Evolutionary conservation across 2,329 filamentous ascomycete genomes (phyloP).

Genomic region (Sordariomycetes sp.): DNA sequence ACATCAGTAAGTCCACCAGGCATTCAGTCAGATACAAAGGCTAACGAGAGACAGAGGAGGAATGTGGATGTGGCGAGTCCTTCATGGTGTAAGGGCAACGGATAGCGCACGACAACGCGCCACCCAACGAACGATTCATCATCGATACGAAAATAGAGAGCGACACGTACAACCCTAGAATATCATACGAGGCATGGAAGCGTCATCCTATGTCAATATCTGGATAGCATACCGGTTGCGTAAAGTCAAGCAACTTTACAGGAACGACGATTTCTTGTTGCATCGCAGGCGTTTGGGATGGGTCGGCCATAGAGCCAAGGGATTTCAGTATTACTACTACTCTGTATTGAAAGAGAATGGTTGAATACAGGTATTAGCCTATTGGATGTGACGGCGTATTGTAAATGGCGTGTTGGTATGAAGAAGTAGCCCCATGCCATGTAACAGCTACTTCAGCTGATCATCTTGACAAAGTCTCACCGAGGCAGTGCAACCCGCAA

Average conservation of each 20-base stretch:
- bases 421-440: too few species aligned
- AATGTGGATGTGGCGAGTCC: conserved; percentile 93
- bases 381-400: too few species aligned
- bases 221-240: too few species aligned
- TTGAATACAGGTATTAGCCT: too few species aligned
- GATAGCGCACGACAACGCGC: not conserved
- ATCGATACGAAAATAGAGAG: not conserved
- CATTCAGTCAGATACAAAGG: not conserved
- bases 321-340: not conserved
- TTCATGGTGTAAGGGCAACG: conserved; percentile 63
- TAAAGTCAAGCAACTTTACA: too few species aligned
- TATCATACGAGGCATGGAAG: too few species aligned
- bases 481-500: too few species aligned
- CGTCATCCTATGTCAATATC: not conserved
- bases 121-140: not conserved
- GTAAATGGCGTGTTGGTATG: too few species aligned
- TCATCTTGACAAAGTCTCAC: too few species aligned
- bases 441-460: too few species aligned
- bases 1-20: conserved; percentile 73
- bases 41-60: conserved; percentile 58
- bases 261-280: too few species aligned
- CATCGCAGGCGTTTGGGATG: conserved; percentile 1
- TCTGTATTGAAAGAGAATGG: too few species aligned
- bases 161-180: not conserved
- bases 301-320: not conserved